Percentiles rank a stretch among this genome's conserved stretches.
Evolutionary conservation across 139 green algal genomes (phyloP).

Genomic region (Protoeuglena noctilucae): DNA sequence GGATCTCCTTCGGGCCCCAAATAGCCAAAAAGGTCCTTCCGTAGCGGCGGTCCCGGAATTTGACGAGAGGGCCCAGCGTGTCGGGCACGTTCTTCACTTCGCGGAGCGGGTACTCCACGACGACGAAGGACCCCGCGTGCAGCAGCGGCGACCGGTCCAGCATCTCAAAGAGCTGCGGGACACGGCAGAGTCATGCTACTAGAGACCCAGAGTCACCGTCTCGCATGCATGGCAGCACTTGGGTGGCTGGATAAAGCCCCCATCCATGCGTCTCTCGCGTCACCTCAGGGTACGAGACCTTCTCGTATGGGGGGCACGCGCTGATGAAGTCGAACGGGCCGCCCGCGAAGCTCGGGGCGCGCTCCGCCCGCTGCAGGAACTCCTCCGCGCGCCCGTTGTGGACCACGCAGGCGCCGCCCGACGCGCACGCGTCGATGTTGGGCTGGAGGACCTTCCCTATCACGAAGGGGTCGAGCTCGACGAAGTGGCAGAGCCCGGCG

Average conservation of each 20-base stretch:
- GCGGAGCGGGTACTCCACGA: slow-evolving; percentile 76
- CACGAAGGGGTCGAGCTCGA: slow-evolving; percentile 76
- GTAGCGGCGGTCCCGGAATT: slow-evolving; percentile 64
- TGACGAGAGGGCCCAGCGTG: slow-evolving; percentile 28
- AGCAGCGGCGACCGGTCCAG: slow-evolving; percentile 53
- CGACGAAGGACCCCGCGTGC: slow-evolving; percentile 34
- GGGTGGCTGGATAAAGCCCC: too few species aligned
- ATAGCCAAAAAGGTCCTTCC: slow-evolving; percentile 64
- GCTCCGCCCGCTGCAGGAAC: slow-evolving; percentile 32
- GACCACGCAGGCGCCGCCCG: slow-evolving; percentile 11
- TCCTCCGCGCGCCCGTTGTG: slow-evolving; percentile 42
- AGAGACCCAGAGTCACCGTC: too few species aligned
- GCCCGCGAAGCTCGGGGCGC: slow-evolving; percentile 23
- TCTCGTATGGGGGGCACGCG: slow-evolving; percentile 77
- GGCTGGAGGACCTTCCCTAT: slow-evolving; percentile 33
- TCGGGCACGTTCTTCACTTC: slow-evolving; percentile 27
- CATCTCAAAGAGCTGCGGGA: slow-evolving; percentile 57
- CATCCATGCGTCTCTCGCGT: too few species aligned
- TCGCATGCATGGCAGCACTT: too few species aligned
- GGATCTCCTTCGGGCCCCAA: slow-evolving; percentile 22
- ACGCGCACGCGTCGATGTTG: slow-evolving; percentile 28
- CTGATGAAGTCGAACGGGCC: slow-evolving; percentile 82
- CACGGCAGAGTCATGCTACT: too few species aligned
- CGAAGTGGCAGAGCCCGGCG: slow-evolving; percentile 55
- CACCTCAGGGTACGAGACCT: slow-evolving; percentile 69